Base-by-base conservation (phyloP, 2,329 filamentous ascomycete species). In the Simplicillium aogashimaense region DNA sequence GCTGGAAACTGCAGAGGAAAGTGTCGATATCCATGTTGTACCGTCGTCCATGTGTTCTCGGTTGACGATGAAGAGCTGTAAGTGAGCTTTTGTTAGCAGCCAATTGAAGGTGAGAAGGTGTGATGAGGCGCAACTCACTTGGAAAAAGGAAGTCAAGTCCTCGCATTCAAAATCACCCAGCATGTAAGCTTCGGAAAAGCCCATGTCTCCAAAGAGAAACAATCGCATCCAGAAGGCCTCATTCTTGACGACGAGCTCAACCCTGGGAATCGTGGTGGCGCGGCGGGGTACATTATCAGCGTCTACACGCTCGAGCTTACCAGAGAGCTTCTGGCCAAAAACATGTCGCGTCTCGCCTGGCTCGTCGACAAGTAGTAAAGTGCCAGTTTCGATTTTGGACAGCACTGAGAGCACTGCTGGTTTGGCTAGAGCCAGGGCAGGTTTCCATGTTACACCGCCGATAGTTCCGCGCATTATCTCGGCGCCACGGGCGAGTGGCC, bases 181-280 rank as follows among this genome's bases (percentile, higher is more conserved):
- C 79, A 86, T 86, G 52, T 83, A 86, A 20, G 78, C 74, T 55
- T 83, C 78, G 11, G 81, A 76, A 47, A 86, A 84, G 3, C 82
- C 82, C 79, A 86, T 85, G 56, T 86, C 82, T 30, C 76, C 78
- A 52, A 84, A 83, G 20, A 86, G 59, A 35, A 81, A 68, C 38
- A 84, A 58, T 32, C 81, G 71, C 51, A 83, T 70, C 81, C 81
- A 86, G 54, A 86, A 85, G 25, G 76, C 67, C 46, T 84, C 79
- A 50, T 74, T 74, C 53, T 74, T 72, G 8, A 86, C 70, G 11
- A 70, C 65, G 29, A 86, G 59, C 48, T 78, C 71, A 3, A 76
- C 68, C 5, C 61, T 57, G 3, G 65, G 66, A 1, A 61, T 50
- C 2, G 52, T 51, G 39, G 52, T 52, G 11, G 52, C 60, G 42